A percentile compares a stretch with the other conserved stretches of the same genome.
These are phyloP conservation scores for Tetrahymena elliotti DNA, from an alignment of 73 alveolate species.

Conservation along the genomic window DNA sequence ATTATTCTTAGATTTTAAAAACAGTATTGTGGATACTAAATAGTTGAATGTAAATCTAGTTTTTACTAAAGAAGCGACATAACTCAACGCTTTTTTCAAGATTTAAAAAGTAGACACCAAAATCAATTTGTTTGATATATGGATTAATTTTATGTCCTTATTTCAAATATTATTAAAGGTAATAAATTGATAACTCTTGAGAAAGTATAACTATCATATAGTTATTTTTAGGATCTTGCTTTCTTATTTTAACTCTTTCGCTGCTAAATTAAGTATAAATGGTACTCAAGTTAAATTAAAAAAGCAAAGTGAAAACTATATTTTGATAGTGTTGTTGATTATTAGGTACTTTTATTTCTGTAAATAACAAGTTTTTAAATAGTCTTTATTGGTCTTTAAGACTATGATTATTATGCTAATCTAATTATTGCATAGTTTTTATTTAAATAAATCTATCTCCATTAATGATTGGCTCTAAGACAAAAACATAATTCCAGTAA, in stretches of 20 bases:
- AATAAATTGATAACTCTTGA: neutral
- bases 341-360: neutral
- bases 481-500: neutral
- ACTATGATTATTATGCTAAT: neutral
- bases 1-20: neutral
- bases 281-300: neutral
- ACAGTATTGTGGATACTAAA: neutral
- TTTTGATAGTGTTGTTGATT: neutral
- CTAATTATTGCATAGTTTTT: neutral
- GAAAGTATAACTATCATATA: neutral
- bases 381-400: neutral
- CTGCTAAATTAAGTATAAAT: neutral
- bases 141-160: neutral
- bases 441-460: neutral
- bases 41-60: neutral
- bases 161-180: neutral
- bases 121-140: neutral
- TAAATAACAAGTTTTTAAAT: neutral
- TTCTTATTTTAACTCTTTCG: neutral
- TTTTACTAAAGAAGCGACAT: neutral
- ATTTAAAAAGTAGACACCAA: neutral
- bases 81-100: neutral
- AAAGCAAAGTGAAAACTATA: neutral
- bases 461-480: neutral
- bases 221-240: neutral